phyloP scores from a whole-genome alignment of 2,329 filamentous ascomycete genomes.

The Cercospora brassicicola region DNA sequence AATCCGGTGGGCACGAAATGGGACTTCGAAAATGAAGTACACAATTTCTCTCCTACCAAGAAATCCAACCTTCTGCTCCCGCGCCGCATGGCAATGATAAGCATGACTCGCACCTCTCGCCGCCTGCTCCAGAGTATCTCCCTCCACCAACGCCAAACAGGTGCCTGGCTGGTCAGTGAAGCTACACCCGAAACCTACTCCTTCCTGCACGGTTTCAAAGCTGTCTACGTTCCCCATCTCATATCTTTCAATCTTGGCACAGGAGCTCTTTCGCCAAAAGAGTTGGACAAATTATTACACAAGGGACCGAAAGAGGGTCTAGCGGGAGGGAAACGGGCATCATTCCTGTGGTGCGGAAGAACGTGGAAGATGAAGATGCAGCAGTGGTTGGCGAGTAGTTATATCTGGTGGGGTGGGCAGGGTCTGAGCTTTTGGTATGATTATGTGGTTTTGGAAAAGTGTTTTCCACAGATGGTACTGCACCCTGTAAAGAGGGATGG shows the following conservation, averaged over 20 bases:
- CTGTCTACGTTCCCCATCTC: slow-evolving; percentile 71
- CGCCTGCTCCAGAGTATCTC: slow-evolving; percentile 57
- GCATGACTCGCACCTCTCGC: slow-evolving; percentile 69
- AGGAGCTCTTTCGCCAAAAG: slow-evolving; percentile 36
- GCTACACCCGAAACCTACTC: slow-evolving; percentile 78
- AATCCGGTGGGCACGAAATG: slow-evolving; percentile 68
- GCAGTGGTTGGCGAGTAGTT: slow-evolving; percentile 11
- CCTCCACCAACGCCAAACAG: slow-evolving; percentile 5
- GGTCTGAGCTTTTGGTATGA: slow-evolving; percentile 9
- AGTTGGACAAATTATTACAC: slow-evolving; percentile 44
- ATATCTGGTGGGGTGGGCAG: slow-evolving; percentile 15
- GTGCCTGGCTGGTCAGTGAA: slow-evolving; percentile 63
- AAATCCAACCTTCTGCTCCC: slow-evolving; percentile 44
- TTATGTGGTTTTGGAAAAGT: slow-evolving; percentile 8
- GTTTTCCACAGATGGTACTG: slow-evolving; percentile 4
- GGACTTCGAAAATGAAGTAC: slow-evolving; percentile 65
- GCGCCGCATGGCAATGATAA: slow-evolving; percentile 70
- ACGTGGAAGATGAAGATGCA: slow-evolving; percentile 1
- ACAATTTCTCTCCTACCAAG: slow-evolving; percentile 35
- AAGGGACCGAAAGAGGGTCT: slow-evolving; percentile 7
- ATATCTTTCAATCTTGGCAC: slow-evolving; percentile 73
- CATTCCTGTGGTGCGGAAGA: slow-evolving; percentile 11
- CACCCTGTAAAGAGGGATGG: slow-evolving; percentile 14
- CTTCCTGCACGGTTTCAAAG: slow-evolving; percentile 74
- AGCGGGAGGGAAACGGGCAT: slow-evolving; percentile 1